These are phyloP conservation scores for Ambrosiella xylebori DNA, from an alignment of 2,329 filamentous ascomycete species.

Conservation along the genomic window DNA sequence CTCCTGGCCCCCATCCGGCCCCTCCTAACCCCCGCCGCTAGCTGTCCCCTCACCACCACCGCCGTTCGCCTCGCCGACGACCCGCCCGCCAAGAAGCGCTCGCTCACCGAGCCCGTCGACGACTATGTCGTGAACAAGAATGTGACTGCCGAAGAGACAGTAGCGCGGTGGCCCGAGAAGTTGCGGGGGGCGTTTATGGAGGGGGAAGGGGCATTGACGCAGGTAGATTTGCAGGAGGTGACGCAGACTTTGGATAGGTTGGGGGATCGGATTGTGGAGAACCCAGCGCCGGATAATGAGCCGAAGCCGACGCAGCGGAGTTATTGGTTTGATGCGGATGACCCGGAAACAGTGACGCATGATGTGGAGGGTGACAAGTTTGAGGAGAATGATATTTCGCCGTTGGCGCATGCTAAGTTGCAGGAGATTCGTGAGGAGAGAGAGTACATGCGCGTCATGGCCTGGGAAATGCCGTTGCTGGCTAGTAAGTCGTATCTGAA, in stretches of 20 bases:
- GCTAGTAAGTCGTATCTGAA: conserved; percentile 45
- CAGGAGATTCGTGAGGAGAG: conserved; percentile 77
- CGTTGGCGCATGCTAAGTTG: conserved; percentile 68
- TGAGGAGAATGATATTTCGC: conserved; percentile 69
- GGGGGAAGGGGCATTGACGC: conserved; percentile 6
- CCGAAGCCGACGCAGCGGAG: conserved; percentile 21
- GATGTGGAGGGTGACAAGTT: conserved; percentile 44
- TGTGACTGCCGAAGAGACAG: conserved; percentile 10
- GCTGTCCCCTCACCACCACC: not conserved
- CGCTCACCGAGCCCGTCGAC: conserved; percentile 7
- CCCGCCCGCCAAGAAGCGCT: conserved; percentile 8
- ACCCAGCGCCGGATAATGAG: conserved; percentile 7
- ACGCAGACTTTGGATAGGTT: conserved; percentile 13
- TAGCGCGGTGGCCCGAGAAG: conserved; percentile 10
- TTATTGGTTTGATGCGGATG: conserved; percentile 35
- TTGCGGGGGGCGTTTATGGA: conserved; percentile 9
- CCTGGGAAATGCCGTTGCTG: conserved; percentile 91
- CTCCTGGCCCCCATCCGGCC: not conserved
- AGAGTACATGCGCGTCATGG: conserved; percentile 70
- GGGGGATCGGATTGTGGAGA: conserved; percentile 14
- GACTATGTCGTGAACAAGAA: conserved; percentile 9
- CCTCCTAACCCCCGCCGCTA: not conserved
- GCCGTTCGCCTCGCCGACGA: not conserved
- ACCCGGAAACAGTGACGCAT: conserved; percentile 30
- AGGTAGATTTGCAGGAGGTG: conserved; percentile 9